Percentiles rank a stretch among this genome's conserved stretches.
These are phyloP conservation scores for Trichoderma hamatum DNA, from an alignment of 2,329 filamentous ascomycete species.

Conservation along the genomic window DNA sequence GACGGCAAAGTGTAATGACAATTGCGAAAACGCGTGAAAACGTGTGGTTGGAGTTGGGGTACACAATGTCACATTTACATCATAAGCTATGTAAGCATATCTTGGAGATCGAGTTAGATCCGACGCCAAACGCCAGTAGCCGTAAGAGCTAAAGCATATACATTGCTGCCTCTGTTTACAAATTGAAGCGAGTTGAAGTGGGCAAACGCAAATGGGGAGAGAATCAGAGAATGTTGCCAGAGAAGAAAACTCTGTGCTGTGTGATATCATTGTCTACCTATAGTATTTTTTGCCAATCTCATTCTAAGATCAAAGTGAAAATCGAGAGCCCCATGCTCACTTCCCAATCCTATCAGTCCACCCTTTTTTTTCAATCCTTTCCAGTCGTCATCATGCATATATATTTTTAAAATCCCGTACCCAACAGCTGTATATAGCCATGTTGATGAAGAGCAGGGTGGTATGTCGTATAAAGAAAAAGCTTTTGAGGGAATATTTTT, in stretches of 20 bases:
- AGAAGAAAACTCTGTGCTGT: neutral
- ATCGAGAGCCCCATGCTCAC: neutral
- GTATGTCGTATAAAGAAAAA: neutral
- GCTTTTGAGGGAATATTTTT: neutral
- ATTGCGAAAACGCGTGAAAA: no score
- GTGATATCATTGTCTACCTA: slow-evolving; percentile 11
- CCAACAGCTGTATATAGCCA: slow-evolving; percentile 1
- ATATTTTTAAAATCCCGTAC: slow-evolving; percentile 16
- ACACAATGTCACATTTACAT: slow-evolving; percentile 23
- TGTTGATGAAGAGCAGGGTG: neutral
- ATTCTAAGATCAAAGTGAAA: neutral
- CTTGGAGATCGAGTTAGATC: neutral
- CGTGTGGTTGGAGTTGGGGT: neutral
- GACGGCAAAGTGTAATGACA: neutral
- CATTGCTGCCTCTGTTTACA: neutral
- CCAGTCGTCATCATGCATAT: slow-evolving; percentile 12
- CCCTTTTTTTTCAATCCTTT: slow-evolving; percentile 9
- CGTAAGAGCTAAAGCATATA: neutral
- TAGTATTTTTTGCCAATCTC: slow-evolving; percentile 10
- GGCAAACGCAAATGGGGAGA: neutral
- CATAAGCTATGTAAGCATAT: neutral
- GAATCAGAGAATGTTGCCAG: neutral
- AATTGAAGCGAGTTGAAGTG: neutral
- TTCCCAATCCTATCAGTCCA: neutral
- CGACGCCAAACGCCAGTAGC: slow-evolving; percentile 16